Base-by-base conservation (phyloP, 179 eudicot species). In the Actinidia polygama region DNA sequence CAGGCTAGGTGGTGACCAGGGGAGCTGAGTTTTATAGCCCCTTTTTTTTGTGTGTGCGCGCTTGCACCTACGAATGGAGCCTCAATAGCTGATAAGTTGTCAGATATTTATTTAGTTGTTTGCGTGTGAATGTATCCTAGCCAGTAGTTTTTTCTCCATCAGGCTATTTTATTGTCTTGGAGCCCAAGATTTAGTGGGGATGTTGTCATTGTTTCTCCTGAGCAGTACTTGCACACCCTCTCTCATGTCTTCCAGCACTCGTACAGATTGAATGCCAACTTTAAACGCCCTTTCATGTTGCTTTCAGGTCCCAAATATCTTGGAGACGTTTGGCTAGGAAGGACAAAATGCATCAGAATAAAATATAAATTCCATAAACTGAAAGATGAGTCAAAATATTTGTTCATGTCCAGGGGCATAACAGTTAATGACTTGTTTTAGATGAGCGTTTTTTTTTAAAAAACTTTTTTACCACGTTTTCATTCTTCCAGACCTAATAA, bases 1-100 rank as follows among this genome's bases (percentile, higher is more conserved):
- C 71, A 86, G 98, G 89, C 92, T 96, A 86, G 99, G 98, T 83
- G 98, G 93, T 87, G 98, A 93, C 89, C 98, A 95, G 79, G 98
- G 94, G 79, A 95, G 99, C 98, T 96, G 84, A 46, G 90, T 80
- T 73, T 12, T 23, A n/a, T n/a, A n/a, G n/a, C 55, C 40, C 36
- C 64, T 50, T 30, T 72, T 50, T n/a, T 63, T 51, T 44, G 10
- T 12, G 6, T 3, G 53, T 59, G 54, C 6, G 10, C 10, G 6
- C 21, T 24, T 74, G 3, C 30, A 64, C 53, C 23, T 21, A 12
- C 44, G 40, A 58, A 23, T 19, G 69, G 72, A 58, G 51, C 47
- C 47, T 77, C 18, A 71, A 21, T 18, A 7, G 64, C 80, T 75
- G 75, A 76, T 6, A 3, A 21, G 47, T 63, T 46, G 21, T 51